Base-by-base conservation (phyloP, 371 early-diverging fungal species). In the Rhizopus delemar region DNA sequence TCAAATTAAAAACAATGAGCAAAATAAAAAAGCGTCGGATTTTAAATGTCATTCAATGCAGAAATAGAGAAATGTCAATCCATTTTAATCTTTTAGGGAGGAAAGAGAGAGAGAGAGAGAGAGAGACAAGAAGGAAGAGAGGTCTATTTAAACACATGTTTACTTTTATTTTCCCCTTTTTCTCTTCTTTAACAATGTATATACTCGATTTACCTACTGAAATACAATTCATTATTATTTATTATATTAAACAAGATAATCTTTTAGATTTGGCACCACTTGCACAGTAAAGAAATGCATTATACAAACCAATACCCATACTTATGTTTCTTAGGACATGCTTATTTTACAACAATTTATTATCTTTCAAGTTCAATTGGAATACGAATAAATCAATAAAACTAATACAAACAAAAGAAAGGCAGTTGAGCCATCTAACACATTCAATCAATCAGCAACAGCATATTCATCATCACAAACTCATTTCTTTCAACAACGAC, bases 181-280 rank as follows among this genome's bases (percentile, higher is more conserved):
- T 5, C 7, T n/a, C 13, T 13, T 6, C 13, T 15, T 43, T 43
- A 5, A 13, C 5, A 38, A 65, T 53, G 51, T 31, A 57, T 59
- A 34, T 70, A 52, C 29, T 61, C 8, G 46, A 53, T 31, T 46
- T 74, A 43, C 69, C 75, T 29, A 52, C 59, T 35, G 75, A 74
- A 46, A 51, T 74, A 9, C 62, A 71, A 38, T 53, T 71, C 5
- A 16, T 62, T 31, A 66, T 71, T 13, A 45, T 74, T 35, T 48
- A 60, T 15, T 60, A 63, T 49, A 15, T 71, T 31, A 60, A 56
- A n/a, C 22, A 48, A 29, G 71, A 58, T 4, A 71, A 69, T 35
- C 71, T 63, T 22, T 36, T 69, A 3, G 56, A 71, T 52, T 46
- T 71, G 38, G 54, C 53, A 31, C 60, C 75, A 16, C 31, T 71